phyloP scores from a whole-genome alignment of 768 basidiomycete species.

The Sporobolomyces phaffii region DNA sequence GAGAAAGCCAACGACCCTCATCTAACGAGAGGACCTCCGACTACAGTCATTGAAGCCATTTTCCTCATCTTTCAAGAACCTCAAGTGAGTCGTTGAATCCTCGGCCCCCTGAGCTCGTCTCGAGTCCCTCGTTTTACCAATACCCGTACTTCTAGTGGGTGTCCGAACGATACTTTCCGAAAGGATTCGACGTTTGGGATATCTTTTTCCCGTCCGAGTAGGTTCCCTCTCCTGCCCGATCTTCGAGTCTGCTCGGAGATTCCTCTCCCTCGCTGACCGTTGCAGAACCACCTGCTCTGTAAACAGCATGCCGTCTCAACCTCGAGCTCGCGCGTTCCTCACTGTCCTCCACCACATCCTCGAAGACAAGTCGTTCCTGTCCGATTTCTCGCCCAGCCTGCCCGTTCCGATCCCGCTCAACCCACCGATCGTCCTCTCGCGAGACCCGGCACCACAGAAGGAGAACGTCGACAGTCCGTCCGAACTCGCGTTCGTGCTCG shows the following conservation, averaged over 20 bases:
- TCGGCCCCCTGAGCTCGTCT: conserved; percentile 34
- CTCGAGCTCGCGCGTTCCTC: conserved; percentile 71
- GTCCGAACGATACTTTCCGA: conserved; percentile 63
- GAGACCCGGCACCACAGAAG: not conserved
- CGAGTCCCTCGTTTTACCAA: conserved; percentile 1
- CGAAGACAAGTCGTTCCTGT: conserved; percentile 67
- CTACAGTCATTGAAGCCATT: conserved; percentile 65
- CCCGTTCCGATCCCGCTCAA: conserved; percentile 52
- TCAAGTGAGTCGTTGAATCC: conserved; percentile 52
- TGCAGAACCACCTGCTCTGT: too few relatives aligned
- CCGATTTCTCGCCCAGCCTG: conserved; percentile 54
- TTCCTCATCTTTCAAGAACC: conserved; percentile 68
- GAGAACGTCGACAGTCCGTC: conserved; percentile 67
- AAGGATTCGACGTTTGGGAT: conserved; percentile 60
- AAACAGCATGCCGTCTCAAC: conserved; percentile 58
- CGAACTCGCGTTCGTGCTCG: conserved; percentile 69
- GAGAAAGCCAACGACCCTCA: conserved; percentile 52
- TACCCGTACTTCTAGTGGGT: conserved; percentile 39
- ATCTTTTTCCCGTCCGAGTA: conserved; percentile 68
- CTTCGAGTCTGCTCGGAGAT: not conserved
- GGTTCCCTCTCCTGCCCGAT: not conserved
- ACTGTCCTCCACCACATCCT: conserved; percentile 80
- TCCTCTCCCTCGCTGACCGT: not conserved
- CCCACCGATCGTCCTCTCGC: conserved; percentile 29
- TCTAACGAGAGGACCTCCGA: conserved; percentile 61